Evolutionary conservation across 306 rosid species (phyloP), one percentile per base, ranked within the genome.

Genomic region (Neltuma alba): DNA sequence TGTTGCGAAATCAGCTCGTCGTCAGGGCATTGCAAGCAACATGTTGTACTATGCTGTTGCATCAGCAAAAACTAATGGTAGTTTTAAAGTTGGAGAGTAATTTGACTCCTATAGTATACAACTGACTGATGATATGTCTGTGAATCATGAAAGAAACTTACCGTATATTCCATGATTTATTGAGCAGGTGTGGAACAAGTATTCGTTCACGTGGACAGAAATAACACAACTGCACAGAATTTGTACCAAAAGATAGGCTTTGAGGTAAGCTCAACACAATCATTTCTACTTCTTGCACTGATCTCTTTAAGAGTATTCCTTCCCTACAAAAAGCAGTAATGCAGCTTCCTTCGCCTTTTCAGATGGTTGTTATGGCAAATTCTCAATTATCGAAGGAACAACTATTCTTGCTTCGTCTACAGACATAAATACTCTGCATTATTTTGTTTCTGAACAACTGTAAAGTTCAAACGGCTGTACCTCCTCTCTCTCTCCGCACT

Each of bases 1-100:
- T 70, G 97, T 91, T 25, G 76, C 87, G 64, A 91, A 90, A 79
- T 74, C 89, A 76, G 85, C 87, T 72, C 97, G 98, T 27, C 90
- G 95, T 47, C 86, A 84, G 89, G 93, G 92, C 63, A 84, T 93
- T 79, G 98, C 92, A 14, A 87, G 83, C 34, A 91, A 83, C 77
- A 91, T 91, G 98, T 57, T 93, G 85, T 65, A 44, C 75, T 91
- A 90, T 82, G 95, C 95, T 65, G 60, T 89, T 66, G 77, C 80
- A 66, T 82, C 82, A 10, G 93, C 97, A 30, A 86, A 76, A 80
- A 82, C 79, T 33, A 72, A 25, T 73, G 93, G 97, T 89, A 86
- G 82, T 80, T 47, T 76, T 23, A 71, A 71, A 79, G 50, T 74
- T 65, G 55, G 25, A 62, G 11, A 48, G 44, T 50, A 64, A 65